These are phyloP conservation scores for Tulasnella sp. DNA, from an alignment of 768 basidiomycete genomes.

Conservation along the genomic window DNA sequence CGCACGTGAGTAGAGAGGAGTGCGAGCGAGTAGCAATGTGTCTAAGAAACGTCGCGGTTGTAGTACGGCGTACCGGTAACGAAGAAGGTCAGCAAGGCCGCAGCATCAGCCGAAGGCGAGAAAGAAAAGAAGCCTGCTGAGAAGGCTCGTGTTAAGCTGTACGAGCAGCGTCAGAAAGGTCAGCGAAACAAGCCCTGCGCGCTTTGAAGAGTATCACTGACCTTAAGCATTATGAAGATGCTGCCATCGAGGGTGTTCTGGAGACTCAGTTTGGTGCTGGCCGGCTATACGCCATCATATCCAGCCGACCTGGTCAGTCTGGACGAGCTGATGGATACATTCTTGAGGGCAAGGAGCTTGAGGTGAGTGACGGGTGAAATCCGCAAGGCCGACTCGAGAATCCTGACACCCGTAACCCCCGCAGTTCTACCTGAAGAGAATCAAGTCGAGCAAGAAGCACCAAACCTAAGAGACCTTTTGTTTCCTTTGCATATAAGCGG, in stretches of 20 bases:
- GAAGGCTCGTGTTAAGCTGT: slow-evolving; percentile 69
- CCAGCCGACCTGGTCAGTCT: slow-evolving; percentile 93
- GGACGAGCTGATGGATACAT: slow-evolving; percentile 97
- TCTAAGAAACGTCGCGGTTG: slow-evolving; percentile 13
- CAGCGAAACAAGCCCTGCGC: slow-evolving; percentile 22
- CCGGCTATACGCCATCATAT: slow-evolving; percentile 88
- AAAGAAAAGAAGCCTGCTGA: slow-evolving; percentile 72
- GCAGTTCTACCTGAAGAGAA: slow-evolving; percentile 90
- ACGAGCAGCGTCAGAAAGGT: slow-evolving; percentile 92
- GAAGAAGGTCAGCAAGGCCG: slow-evolving; percentile 69
- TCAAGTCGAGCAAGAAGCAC: slow-evolving; percentile 92
- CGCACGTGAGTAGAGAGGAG: slow-evolving; percentile 63
- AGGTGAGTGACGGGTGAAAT: slow-evolving; percentile 44
- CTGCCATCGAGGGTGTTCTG: slow-evolving; percentile 84
- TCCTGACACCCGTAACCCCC: neutral
- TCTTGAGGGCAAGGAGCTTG: slow-evolving; percentile 96
- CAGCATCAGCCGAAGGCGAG: slow-evolving; percentile 42
- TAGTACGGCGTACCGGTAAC: slow-evolving; percentile 94
- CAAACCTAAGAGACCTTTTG: slow-evolving; percentile 34
- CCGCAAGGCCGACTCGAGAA: neutral
- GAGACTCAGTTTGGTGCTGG: slow-evolving; percentile 89
- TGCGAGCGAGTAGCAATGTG: neutral
- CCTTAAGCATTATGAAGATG: slow-evolving; percentile 42
- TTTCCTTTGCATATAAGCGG: neutral
- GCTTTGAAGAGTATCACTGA: neutral